Conservation (phyloP, 257 asterid species). For the Solanum medicagineum region DNA sequence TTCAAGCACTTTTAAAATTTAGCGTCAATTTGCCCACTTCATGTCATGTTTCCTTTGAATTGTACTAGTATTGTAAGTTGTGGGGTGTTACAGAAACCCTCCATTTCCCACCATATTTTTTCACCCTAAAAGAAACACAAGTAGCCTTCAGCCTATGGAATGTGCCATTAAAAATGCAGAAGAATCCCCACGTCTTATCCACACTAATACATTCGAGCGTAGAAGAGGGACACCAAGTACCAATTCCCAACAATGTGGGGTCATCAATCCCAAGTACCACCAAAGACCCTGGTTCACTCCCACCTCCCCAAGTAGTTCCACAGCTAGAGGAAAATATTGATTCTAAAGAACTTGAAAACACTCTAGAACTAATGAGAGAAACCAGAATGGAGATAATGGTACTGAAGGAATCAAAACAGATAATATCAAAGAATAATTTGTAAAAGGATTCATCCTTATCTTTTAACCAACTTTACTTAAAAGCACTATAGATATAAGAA, state of each 20-base stretch:
- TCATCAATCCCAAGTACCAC: neutral
- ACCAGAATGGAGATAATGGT: neutral
- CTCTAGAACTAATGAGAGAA: too few species aligned
- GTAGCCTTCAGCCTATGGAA: too few species aligned
- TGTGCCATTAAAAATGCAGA: too few species aligned
- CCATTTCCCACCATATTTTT: neutral
- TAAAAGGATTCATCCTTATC: neutral
- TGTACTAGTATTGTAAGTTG: too few species aligned
- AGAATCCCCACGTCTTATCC: neutral
- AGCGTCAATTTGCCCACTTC: too few species aligned
- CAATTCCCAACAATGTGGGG: too few species aligned
- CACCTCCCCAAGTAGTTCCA: neutral
- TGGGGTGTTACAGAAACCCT: too few species aligned
- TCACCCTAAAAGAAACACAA: neutral
- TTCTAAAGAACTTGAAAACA: too few species aligned
- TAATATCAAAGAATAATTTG: neutral
- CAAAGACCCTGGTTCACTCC: neutral
- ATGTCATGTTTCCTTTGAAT: too few species aligned
- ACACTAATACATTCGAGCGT: too few species aligned
- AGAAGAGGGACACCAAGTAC: neutral
- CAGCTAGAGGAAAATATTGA: neutral
- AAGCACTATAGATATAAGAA: neutral
- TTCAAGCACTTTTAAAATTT: too few species aligned
- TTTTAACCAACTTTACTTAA: neutral
- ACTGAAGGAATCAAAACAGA: neutral